Percentiles rank a stretch among this genome's conserved stretches.
These are phyloP conservation scores for Vanilla planifolia DNA, from an alignment of 106 monocot genomes.

Conservation along the genomic window DNA sequence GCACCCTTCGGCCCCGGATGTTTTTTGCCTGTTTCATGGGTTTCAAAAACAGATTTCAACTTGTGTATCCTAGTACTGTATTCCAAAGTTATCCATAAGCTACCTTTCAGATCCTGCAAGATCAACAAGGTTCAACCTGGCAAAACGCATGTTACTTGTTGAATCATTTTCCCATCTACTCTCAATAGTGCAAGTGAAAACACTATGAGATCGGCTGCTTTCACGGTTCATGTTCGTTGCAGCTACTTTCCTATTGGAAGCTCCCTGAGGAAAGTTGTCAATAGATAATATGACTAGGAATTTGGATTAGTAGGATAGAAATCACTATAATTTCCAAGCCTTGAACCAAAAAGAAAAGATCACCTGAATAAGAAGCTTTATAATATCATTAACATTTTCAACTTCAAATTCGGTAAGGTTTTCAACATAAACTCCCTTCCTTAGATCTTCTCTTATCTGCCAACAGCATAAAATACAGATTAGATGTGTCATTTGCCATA, in stretches of 20 bases:
- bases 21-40: constrained; percentile 68
- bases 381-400: constrained; percentile 68
- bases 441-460: constrained; percentile 79
- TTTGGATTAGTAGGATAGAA: too few species aligned
- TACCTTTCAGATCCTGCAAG: constrained; percentile 97
- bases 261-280: constrained; percentile 34
- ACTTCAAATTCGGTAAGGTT: constrained; percentile 85
- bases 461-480: background rate
- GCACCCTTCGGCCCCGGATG: constrained; percentile 93
- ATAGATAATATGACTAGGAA: background rate
- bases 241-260: constrained; percentile 88
- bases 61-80: too few species aligned
- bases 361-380: constrained; percentile 80
- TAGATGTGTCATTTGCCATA: background rate
- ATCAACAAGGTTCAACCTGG: constrained; percentile 93
- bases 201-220: constrained; percentile 95
- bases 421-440: constrained; percentile 85
- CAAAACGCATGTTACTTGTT: constrained; percentile 59
- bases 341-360: background rate
- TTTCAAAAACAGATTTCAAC: too few species aligned
- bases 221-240: constrained; percentile 95
- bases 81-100: background rate
- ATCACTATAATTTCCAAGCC: too few species aligned
- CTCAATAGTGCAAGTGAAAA: constrained; percentile 94
- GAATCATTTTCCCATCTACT: constrained; percentile 86